These are phyloP conservation scores for Balakata baccata DNA, from an alignment of 345 rosid genomes.

Conservation along the genomic window DNA sequence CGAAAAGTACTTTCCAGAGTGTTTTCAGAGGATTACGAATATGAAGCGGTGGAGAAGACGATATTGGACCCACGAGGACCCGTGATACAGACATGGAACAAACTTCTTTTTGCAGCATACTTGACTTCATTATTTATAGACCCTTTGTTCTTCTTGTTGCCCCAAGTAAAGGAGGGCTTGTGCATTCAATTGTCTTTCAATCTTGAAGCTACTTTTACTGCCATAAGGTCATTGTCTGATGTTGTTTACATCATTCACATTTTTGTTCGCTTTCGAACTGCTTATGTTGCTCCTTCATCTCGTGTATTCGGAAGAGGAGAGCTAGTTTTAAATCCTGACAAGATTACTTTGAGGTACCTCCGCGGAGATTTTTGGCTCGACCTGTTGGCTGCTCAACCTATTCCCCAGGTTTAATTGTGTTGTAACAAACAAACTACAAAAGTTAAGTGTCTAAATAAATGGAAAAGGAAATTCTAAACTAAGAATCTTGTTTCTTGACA, in stretches of 20 bases:
- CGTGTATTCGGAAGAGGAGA: slow-evolving; percentile 67
- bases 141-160: slow-evolving; percentile 55
- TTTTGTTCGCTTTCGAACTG: slow-evolving; percentile 46
- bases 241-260: slow-evolving; percentile 45
- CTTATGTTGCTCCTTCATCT: slow-evolving; percentile 63
- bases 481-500: background rate
- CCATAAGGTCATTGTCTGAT: slow-evolving; percentile 41
- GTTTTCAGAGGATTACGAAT: slow-evolving; percentile 55
- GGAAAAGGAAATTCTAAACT: background rate
- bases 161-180: slow-evolving; percentile 21
- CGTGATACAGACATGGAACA: slow-evolving; percentile 45
- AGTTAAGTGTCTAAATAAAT: background rate
- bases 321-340: slow-evolving; percentile 43
- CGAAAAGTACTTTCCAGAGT: slow-evolving; percentile 44
- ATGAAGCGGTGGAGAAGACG: slow-evolving; percentile 33
- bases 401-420: slow-evolving; percentile 50
- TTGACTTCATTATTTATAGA: slow-evolving; percentile 53
- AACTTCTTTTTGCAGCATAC: slow-evolving; percentile 51
- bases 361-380: slow-evolving; percentile 46
- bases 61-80: slow-evolving; percentile 56
- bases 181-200: slow-evolving; percentile 36
- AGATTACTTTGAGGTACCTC: slow-evolving; percentile 47
- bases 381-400: slow-evolving; percentile 44
- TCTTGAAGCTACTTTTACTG: slow-evolving; percentile 36
- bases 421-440: background rate